Base-by-base conservation (phyloP, 208 protist genomes). In the Trypanosoma conorhini region DNA sequence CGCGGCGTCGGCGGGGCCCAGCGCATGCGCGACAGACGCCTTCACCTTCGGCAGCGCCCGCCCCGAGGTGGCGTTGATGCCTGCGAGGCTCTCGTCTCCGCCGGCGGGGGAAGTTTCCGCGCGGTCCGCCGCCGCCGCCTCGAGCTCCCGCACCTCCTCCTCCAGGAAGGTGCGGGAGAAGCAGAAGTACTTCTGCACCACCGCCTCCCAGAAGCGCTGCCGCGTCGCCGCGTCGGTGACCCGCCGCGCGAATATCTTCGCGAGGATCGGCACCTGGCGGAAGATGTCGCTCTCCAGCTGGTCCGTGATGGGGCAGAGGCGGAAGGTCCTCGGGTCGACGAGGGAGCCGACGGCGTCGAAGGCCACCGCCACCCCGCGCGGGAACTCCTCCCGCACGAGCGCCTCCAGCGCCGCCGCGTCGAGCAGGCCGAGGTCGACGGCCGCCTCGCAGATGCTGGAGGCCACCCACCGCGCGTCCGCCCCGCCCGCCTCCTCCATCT, bases 151-250 rank as follows among this genome's bases (percentile, higher is more conserved):
- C 51, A 91, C 72, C 40, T 93, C 86, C 40, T 92, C 85, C 67
- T 93, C 87, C 10, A 93, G 72, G 67, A 93, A 93, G 5, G 91
- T 93, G 30, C 86, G 79, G 4, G 90, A 82, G 51, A 93, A 93
- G 80, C 86, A 96, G 65, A 93, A 93, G 74, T 93, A 91, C 72
- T 91, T 91, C 55, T 83, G 84, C 55, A 92, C 87, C 8, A 93
- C 86, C 21, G 83, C 86, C 67, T 93, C 84, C 88, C 91, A 96
- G 56, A 96, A 93, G 33, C 30, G 70, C 40, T 69, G 66, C 59
- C 77, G 80, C 44, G 88, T 88, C 60, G 87, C 84, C 50, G 63
- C 79, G 67, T 88, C 77, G 51, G 80, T 79, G 22, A 93, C 91
- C 62, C 75, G 63, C 5, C 74, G 54, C 64, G 74, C 75, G 56